phyloP scores from a whole-genome alignment of 768 basidiomycete genomes.

The Psilocybe cyanescens region DNA sequence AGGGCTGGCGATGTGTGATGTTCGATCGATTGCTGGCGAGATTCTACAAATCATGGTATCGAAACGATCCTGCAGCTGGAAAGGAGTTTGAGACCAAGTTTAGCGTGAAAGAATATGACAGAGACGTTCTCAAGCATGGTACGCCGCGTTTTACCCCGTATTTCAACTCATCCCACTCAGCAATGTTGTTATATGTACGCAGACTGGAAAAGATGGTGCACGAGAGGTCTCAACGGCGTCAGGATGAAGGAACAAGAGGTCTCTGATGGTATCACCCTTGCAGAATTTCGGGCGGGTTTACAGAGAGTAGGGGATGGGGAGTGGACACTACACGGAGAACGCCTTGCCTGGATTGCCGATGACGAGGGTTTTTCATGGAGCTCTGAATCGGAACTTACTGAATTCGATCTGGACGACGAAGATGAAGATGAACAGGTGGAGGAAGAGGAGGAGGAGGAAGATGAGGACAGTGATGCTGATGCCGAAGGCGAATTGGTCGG shows the following conservation, averaged over 20 bases:
- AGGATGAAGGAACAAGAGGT: conserved; percentile 38
- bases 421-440: background rate
- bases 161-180: background rate
- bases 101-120: conserved; percentile 39
- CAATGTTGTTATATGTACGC: background rate
- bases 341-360: conserved; percentile 16
- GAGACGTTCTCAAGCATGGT: conserved; percentile 42
- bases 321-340: conserved; percentile 20
- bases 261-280: conserved; percentile 31
- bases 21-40: conserved; percentile 46
- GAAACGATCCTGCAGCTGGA: conserved; percentile 36
- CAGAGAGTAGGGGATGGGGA: conserved; percentile 19
- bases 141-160: conserved; percentile 10
- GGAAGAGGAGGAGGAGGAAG: background rate
- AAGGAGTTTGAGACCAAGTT: conserved; percentile 39
- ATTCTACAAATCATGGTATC: conserved; percentile 44
- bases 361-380: conserved; percentile 9
- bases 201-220: conserved; percentile 44
- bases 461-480: background rate
- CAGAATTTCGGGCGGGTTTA: conserved; percentile 27
- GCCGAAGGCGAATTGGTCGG: conserved; percentile 23
- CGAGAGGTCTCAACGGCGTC: conserved; percentile 42
- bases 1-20: conserved; percentile 41
- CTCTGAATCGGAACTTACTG: conserved; percentile 26
- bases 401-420: conserved; percentile 17